Percentiles rank a stretch among this genome's conserved stretches.
Conservation (phyloP, 805 yeast species). For the Jamesozyma gamospora region DNA sequence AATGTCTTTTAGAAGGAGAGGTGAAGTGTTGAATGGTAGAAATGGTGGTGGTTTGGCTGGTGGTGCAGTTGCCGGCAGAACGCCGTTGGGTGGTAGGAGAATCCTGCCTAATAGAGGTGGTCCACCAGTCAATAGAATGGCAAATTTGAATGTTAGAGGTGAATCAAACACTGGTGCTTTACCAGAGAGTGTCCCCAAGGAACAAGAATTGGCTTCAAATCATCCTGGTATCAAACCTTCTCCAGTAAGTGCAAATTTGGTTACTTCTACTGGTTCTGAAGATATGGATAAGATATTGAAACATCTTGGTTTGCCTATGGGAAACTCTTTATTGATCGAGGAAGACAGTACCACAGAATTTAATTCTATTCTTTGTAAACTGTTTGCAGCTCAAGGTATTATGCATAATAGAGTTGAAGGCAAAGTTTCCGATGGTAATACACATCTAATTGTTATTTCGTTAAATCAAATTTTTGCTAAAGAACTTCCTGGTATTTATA, state of each 20-base stretch:
- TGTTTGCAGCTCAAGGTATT: constrained; percentile 70
- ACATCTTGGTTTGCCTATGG: constrained; percentile 83
- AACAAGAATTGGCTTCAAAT: neutral
- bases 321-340: constrained; percentile 58
- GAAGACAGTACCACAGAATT: constrained; percentile 88
- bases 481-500: constrained; percentile 68
- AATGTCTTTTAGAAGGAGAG: constrained; percentile 54
- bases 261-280: constrained; percentile 69
- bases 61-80: constrained; percentile 17
- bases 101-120: constrained; percentile 2
- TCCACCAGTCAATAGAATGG: neutral
- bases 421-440: constrained; percentile 27
- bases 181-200: neutral
- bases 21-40: constrained; percentile 33
- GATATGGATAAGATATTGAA: constrained; percentile 66
- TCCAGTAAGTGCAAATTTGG: constrained; percentile 54
- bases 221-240: constrained; percentile 71
- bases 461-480: constrained; percentile 48
- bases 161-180: neutral
- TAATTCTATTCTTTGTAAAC: constrained; percentile 54
- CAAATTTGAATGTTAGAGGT: constrained; percentile 1
- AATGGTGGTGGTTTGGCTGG: constrained; percentile 3
- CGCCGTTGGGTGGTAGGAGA: constrained; percentile 1
- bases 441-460: constrained; percentile 60
- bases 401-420: constrained; percentile 47